These are phyloP conservation scores for Stylosanthes scabra DNA, from an alignment of 331 rosid genomes.

Conservation along the genomic window DNA sequence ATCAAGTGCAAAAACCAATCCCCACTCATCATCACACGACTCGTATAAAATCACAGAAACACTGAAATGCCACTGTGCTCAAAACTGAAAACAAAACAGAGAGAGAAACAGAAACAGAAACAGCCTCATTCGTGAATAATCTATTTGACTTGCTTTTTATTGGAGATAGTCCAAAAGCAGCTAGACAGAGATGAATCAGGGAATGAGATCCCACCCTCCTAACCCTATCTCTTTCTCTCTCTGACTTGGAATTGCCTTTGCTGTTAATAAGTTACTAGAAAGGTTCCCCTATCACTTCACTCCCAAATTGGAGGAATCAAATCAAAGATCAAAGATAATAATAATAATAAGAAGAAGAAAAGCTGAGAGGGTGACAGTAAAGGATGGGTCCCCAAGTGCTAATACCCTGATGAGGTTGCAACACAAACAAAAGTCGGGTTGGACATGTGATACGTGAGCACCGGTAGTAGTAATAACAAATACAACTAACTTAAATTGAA, in stretches of 20 bases:
- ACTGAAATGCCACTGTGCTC: no score
- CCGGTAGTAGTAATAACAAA: constrained; percentile 33
- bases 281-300: constrained; percentile 34
- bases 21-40: no score
- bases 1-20: no score
- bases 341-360: neutral
- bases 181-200: constrained; percentile 33
- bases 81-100: no score
- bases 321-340: neutral
- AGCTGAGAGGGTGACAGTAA: constrained; percentile 30
- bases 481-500: no score
- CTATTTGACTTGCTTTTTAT: constrained; percentile 37
- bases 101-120: no score
- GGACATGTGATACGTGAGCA: constrained; percentile 71
- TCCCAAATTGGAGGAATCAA: constrained; percentile 32
- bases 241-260: constrained; percentile 26
- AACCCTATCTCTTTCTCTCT: neutral
- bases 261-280: constrained; percentile 38
- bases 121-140: no score
- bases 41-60: no score
- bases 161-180: constrained; percentile 41
- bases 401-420: constrained; percentile 31
- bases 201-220: constrained; percentile 32
- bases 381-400: constrained; percentile 60
- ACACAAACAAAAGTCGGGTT: constrained; percentile 60